Percentiles rank a stretch among this genome's conserved stretches.
Conservation (phyloP, 73 alveolate genomes). For the Stentor coeruleus region DNA sequence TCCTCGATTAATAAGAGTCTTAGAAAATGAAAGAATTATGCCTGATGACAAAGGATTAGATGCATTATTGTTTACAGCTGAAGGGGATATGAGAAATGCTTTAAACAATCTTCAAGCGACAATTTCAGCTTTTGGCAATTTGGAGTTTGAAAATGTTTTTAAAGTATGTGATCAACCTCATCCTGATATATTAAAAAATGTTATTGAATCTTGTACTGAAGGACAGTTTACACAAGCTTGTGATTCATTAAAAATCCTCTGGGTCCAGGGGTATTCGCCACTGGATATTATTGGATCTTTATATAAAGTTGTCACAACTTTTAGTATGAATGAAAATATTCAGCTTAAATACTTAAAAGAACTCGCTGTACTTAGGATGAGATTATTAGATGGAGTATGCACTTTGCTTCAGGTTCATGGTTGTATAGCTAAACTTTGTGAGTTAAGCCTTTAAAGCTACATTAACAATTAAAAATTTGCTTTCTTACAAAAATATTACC, state of each 20-base stretch:
- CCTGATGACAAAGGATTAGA: slow-evolving; percentile 83
- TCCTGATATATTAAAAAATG: slow-evolving; percentile 77
- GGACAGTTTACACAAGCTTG: slow-evolving; percentile 71
- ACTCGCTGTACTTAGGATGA: slow-evolving; percentile 83
- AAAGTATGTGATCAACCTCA: slow-evolving; percentile 96
- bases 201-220: slow-evolving; percentile 55
- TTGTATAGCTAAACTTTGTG: slow-evolving; percentile 65
- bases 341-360: slow-evolving; percentile 75
- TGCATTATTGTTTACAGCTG: slow-evolving; percentile 92
- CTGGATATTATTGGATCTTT: slow-evolving; percentile 82
- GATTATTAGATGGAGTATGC: slow-evolving; percentile 89
- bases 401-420: slow-evolving; percentile 81
- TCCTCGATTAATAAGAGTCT: slow-evolving; percentile 67
- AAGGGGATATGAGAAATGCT: slow-evolving; percentile 99
- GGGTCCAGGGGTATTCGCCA: slow-evolving; percentile 83
- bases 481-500: too few species aligned
- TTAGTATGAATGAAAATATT: slow-evolving; percentile 72
- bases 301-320: slow-evolving; percentile 74
- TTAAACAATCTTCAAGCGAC: slow-evolving; percentile 96
- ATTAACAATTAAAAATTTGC: too few species aligned
- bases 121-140: slow-evolving; percentile 80
- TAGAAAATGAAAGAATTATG: slow-evolving; percentile 29
- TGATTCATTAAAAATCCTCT: slow-evolving; percentile 55
- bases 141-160: slow-evolving; percentile 89
- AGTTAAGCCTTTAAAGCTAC: slow-evolving; percentile 9